Percentiles rank a stretch among this genome's conserved stretches.
Conservation (phyloP, 1,139 yeast genomes). For the Hanseniaspora sp. region DNA sequence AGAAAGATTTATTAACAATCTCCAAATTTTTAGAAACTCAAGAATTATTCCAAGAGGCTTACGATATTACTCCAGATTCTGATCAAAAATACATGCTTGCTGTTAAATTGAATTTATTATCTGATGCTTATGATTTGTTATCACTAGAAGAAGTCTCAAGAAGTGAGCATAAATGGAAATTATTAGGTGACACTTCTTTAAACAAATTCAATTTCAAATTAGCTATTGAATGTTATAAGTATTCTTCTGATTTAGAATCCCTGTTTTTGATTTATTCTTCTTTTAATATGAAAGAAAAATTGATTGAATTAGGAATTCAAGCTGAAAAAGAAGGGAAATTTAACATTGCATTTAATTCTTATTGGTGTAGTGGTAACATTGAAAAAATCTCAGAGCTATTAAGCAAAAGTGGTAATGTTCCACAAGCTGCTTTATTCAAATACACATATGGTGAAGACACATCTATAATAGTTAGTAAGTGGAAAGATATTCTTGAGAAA, state of each 20-base stretch:
- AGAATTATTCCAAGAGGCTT: conserved; percentile 74
- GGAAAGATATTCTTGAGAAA: conserved; percentile 51
- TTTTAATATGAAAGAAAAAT: conserved; percentile 53
- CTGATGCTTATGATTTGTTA: conserved; percentile 65
- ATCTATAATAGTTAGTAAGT: conserved; percentile 41
- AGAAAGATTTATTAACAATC: conserved; percentile 65
- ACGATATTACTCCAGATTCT: conserved; percentile 65
- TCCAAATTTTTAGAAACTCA: conserved; percentile 91
- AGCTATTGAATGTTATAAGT: conserved; percentile 70
- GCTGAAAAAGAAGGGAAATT: conserved; percentile 67
- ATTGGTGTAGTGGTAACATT: conserved; percentile 74
- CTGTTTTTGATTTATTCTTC: conserved; percentile 75
- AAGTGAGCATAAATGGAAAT: conserved; percentile 75
- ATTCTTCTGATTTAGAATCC: conserved; percentile 74
- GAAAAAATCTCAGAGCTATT: conserved; percentile 56
- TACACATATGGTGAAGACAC: conserved; percentile 58
- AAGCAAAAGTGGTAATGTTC: conserved; percentile 53
- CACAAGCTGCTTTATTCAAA: conserved; percentile 81
- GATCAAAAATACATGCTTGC: conserved; percentile 85
- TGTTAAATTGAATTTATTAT: conserved; percentile 53
- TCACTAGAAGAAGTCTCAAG: conserved; percentile 30
- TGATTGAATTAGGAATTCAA: conserved; percentile 48
- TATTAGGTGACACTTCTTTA: conserved; percentile 79
- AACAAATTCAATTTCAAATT: conserved; percentile 65
- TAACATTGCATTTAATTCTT: conserved; percentile 84